These are phyloP conservation scores for Penicillium rolfsii DNA, from an alignment of 2,329 filamentous ascomycete species.

Conservation along the genomic window DNA sequence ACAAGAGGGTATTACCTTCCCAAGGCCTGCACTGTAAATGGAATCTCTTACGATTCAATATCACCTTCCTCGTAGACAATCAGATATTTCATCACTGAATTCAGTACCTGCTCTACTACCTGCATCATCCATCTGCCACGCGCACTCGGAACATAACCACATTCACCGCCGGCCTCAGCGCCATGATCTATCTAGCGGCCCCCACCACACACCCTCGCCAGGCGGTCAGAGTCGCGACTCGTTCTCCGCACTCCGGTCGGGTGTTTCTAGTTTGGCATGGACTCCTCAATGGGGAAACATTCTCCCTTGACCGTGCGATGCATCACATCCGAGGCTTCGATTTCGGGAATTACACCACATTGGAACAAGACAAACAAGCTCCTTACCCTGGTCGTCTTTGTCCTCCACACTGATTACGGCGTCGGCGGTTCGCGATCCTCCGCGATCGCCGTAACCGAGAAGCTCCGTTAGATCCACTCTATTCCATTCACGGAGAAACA, in stretches of 20 bases:
- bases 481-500: not conserved
- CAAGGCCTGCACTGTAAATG: too few relatives aligned
- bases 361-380: not conserved
- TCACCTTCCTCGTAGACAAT: too few relatives aligned
- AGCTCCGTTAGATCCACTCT: not conserved
- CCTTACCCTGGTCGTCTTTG: not conserved
- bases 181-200: not conserved
- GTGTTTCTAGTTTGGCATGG: not conserved
- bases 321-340: not conserved
- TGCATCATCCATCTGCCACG: not conserved
- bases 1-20: not conserved
- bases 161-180: not conserved
- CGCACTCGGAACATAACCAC: not conserved
- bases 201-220: not conserved
- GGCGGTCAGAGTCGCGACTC: not conserved
- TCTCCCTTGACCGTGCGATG: not conserved
- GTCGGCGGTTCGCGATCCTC: not conserved
- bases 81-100: too few relatives aligned
- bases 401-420: not conserved
- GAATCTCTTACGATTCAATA: too few relatives aligned
- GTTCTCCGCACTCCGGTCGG: not conserved
- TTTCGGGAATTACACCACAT: not conserved
- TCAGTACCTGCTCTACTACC: too few relatives aligned
- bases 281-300: not conserved
- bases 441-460: not conserved